Base-by-base conservation (phyloP, 2,329 filamentous ascomycete genomes). In the Cercospora sp. region DNA sequence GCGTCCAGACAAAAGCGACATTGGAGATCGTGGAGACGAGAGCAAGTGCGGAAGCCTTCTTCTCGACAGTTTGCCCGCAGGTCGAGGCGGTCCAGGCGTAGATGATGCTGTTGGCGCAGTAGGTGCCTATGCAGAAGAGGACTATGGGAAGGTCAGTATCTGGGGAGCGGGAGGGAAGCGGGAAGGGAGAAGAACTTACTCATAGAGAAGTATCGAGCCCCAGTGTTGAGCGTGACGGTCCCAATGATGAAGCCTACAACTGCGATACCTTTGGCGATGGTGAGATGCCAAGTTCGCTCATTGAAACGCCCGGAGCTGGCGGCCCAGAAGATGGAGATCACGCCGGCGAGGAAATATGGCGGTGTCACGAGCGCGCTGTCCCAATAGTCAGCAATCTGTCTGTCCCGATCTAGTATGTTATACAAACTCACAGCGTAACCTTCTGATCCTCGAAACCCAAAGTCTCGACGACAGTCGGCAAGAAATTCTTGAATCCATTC, bases 191-290 rank as follows among this genome's bases (percentile, higher is more conserved):
- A 16, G 18, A 26, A 26, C 53, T 21, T 58, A 34, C 55, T 58
- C 60, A 66, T 66, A 1, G 65, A 51, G 43, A 66, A 66, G 12
- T 66, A 66, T 26, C 65, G 34, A 6, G 61, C 61, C n/a, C 40
- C 61, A 5, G 45, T 61, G 45, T 67, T 62, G 24, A 61, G 65
- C 13, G 65, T 69, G 2, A 34, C 61, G 5, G 57, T 21, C 16
- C 53, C 57, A 16, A 70, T 65, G 34, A 69, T 55, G 58, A 70
- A 71, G 28, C 86, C 86, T 10, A 84, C 72, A 1, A 86, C 74
- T n/a, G 86, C 85, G 26, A 69, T n/a, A 43, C 62, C 13, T 66
- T 69, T 66, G 37, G 49, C 43, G 8, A 61, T 32, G 34, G 53
- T 69, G 16, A 51, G 57, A 43, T 55, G 34, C 73, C 68, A 69